Base-by-base conservation (phyloP, 2,329 filamentous ascomycete species). In the Neocucurbitaria cava region DNA sequence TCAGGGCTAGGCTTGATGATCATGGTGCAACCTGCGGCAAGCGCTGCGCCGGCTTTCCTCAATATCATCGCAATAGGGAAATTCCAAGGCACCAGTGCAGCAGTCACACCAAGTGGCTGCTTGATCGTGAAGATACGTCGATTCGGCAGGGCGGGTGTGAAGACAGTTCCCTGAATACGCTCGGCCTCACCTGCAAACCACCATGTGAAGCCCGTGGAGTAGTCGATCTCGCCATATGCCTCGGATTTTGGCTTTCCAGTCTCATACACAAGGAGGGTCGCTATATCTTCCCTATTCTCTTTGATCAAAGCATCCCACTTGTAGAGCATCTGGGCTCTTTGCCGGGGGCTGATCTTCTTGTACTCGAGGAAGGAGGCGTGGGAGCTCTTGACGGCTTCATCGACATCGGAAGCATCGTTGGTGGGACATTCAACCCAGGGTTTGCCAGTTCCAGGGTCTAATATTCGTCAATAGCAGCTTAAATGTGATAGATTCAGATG, bases 11-110 rank as follows among this genome's bases (percentile, higher is more conserved):
- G 76, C 49, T 77, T 77, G 35, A 82, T 77, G 26, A 93, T 81
- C 85, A 93, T 90, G 1, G 88, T 87, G 68, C 88, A 91, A 1
- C 89, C 89, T 3, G 88, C 88, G 1, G 89, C 89, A 35, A 91
- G 75, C 1, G 88, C 88, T 6, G 88, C 86, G 43, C 84, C 82
- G 2, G 83, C 87, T 69, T 91, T 91, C 28, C 89, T 80, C 47
- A 90, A 72, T 6, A 90, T 82, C 85, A 91, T 82, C 15, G 86
- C 87, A 46, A 89, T 80, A 0, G 87, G 87, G 60, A 89, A 90
- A 65, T 91, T 89, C 88, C 88, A 91, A 4, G 89, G 88, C 1
- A 90, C 87, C 15, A 91, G 76, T 0, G 88, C 88, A 0, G 83
- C 88, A 0, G 84, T 81, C 10, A 90, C 87, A 50, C 89, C 89